A percentile compares a stretch with the other conserved stretches of the same genome.
These are phyloP conservation scores for Suillus variegatus DNA, from an alignment of 768 basidiomycete genomes.

Conservation along the genomic window DNA sequence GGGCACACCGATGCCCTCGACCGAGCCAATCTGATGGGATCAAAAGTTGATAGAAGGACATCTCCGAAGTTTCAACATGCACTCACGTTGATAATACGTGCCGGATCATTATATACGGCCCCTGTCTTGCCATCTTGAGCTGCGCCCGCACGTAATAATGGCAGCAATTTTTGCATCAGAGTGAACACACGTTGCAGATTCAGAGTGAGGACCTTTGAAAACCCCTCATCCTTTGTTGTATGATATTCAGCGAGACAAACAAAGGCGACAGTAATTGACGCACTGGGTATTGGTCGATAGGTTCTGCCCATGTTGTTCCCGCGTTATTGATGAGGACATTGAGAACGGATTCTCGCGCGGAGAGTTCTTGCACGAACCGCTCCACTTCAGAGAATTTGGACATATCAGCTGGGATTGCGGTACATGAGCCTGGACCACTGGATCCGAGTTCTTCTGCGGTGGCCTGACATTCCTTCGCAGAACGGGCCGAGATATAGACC, in stretches of 20 bases:
- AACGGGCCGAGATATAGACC: slow-evolving; percentile 67
- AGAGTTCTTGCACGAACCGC: slow-evolving; percentile 50
- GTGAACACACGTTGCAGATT: slow-evolving; percentile 68
- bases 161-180: slow-evolving; percentile 59
- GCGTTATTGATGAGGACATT: slow-evolving; percentile 68
- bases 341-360: slow-evolving; percentile 50
- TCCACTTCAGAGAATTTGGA: slow-evolving; percentile 55
- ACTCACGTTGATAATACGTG: slow-evolving; percentile 60
- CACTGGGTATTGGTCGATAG: slow-evolving; percentile 49
- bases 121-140: slow-evolving; percentile 39
- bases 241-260: slow-evolving; percentile 9
- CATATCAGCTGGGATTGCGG: slow-evolving; percentile 55
- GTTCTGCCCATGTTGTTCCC: slow-evolving; percentile 56
- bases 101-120: slow-evolving; percentile 44
- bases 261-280: slow-evolving; percentile 9
- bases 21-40: slow-evolving; percentile 53
- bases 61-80: neutral
- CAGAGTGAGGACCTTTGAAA: slow-evolving; percentile 60
- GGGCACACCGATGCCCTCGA: slow-evolving; percentile 57
- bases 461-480: slow-evolving; percentile 48
- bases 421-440: slow-evolving; percentile 56
- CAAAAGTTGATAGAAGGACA: neutral
- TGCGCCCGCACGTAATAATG: slow-evolving; percentile 52
- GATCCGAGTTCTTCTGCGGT: slow-evolving; percentile 54
- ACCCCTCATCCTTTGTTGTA: slow-evolving; percentile 49